A percentile compares a stretch with the other conserved stretches of the same genome.
Evolutionary conservation across 106 monocot species (phyloP).

Genomic region (Acorus gramineus): DNA sequence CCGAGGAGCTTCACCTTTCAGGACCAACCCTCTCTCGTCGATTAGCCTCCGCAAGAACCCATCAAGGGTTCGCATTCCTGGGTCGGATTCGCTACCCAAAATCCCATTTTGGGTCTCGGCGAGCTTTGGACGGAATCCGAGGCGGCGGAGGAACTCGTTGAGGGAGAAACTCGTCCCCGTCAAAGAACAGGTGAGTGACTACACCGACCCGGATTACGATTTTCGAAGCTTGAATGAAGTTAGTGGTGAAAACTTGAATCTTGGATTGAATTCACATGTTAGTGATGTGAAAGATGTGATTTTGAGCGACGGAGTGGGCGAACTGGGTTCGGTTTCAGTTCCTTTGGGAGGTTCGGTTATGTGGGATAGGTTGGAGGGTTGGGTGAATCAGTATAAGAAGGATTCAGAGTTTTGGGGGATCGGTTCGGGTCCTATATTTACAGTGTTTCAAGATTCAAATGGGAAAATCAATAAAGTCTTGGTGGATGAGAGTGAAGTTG

Average conservation of each 20-base stretch:
- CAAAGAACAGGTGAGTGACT: slow-evolving; percentile 22
- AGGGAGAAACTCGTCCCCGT: slow-evolving; percentile 37
- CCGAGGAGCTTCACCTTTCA: background rate
- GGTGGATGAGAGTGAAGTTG: slow-evolving; percentile 44
- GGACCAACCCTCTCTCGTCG: background rate
- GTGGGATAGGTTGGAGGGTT: slow-evolving; percentile 48
- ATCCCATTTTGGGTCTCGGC: slow-evolving; percentile 17
- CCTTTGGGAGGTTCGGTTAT: slow-evolving; percentile 16
- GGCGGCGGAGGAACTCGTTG: slow-evolving; percentile 35
- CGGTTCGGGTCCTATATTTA: slow-evolving; percentile 48
- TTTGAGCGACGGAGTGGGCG: slow-evolving; percentile 2
- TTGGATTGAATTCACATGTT: background rate
- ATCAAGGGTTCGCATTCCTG: background rate
- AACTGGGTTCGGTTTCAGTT: background rate
- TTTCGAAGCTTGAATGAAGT: background rate
- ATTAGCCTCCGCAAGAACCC: background rate
- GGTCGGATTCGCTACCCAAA: slow-evolving; percentile 14
- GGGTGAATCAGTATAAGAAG: slow-evolving; percentile 41
- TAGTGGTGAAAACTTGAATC: background rate
- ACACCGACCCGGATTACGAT: slow-evolving; percentile 2
- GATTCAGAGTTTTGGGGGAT: slow-evolving; percentile 61
- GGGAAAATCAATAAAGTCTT: slow-evolving; percentile 30
- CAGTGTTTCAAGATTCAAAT: slow-evolving; percentile 28
- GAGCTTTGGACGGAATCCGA: slow-evolving; percentile 6
- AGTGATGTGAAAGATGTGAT: slow-evolving; percentile 3